These are phyloP conservation scores for Pyrenophora teres DNA, from an alignment of 2,329 filamentous ascomycete species.

Conservation along the genomic window DNA sequence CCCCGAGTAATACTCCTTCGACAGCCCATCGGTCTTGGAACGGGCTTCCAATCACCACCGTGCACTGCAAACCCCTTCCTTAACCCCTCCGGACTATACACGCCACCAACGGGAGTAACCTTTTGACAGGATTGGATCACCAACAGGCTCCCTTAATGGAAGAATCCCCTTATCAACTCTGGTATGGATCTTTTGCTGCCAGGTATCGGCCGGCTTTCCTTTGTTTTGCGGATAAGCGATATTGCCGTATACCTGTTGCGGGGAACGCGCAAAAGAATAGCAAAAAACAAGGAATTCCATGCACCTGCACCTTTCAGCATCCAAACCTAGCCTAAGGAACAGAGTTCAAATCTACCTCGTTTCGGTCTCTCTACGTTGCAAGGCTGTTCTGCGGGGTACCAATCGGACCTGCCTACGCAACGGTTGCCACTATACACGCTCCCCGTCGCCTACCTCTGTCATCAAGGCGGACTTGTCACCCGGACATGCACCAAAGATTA, in stretches of 20 bases:
- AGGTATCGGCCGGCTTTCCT: not conserved
- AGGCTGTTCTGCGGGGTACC: conserved; percentile 9
- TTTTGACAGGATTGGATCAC: conserved; percentile 2
- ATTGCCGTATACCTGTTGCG: conserved; percentile 6
- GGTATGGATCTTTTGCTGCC: not conserved
- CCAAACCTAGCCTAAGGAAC: conserved; percentile 8
- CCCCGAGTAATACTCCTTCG: conserved; percentile 3
- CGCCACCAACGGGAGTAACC: conserved; percentile 12
- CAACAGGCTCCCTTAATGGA: conserved; percentile 1
- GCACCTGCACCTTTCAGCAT: not conserved
- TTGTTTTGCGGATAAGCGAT: conserved; percentile 5
- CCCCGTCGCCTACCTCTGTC: conserved; percentile 1
- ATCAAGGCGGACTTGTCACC: not conserved
- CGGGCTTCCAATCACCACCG: not conserved
- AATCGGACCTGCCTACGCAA: conserved; percentile 2
- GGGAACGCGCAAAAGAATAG: not conserved
- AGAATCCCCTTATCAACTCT: not conserved
- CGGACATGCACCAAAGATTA: not conserved
- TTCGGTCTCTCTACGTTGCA: conserved; percentile 9
- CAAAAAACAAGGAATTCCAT: conserved; percentile 6
- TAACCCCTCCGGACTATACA: not conserved
- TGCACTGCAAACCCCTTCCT: not conserved
- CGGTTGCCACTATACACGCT: conserved; percentile 4
- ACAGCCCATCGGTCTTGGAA: conserved; percentile 1
- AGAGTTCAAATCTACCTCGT: conserved; percentile 14